phyloP scores from a whole-genome alignment of 305 asterid species.

The Rubia tinctorum region DNA sequence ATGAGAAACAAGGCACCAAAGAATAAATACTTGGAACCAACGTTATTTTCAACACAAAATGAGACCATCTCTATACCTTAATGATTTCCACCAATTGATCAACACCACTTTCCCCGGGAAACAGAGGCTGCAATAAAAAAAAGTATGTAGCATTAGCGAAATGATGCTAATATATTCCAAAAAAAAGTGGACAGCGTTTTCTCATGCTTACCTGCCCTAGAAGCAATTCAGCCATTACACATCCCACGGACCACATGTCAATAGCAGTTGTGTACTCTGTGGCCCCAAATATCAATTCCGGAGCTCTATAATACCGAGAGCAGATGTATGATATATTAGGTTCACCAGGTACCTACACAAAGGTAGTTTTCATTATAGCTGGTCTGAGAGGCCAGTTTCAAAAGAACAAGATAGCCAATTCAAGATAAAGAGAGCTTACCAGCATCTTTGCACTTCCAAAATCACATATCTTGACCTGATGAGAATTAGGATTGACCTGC shows the following conservation, averaged over 20 bases:
- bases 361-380: constrained; percentile 5
- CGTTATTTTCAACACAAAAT: not conserved
- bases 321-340: constrained; percentile 95
- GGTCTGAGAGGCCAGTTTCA: not conserved
- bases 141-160: not conserved
- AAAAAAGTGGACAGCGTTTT: not conserved
- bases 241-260: constrained; percentile 97
- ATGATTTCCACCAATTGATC: constrained; percentile 96
- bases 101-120: constrained; percentile 95
- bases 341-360: constrained; percentile 77
- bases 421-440: constrained; percentile 40
- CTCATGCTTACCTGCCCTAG: constrained; percentile 60
- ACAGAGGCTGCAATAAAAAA: constrained; percentile 63
- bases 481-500: constrained; percentile 87
- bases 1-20: not conserved
- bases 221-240: constrained; percentile 95
- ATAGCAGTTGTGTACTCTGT: constrained; percentile 90
- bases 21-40: not conserved
- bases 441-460: constrained; percentile 94
- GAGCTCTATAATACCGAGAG: constrained; percentile 96
- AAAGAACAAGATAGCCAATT: not conserved
- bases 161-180: not conserved
- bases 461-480: constrained; percentile 87
- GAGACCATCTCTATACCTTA: constrained; percentile 45
- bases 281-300: constrained; percentile 94